Conservation (phyloP, 768 basidiomycete species). For the Boletus sensibilis region DNA sequence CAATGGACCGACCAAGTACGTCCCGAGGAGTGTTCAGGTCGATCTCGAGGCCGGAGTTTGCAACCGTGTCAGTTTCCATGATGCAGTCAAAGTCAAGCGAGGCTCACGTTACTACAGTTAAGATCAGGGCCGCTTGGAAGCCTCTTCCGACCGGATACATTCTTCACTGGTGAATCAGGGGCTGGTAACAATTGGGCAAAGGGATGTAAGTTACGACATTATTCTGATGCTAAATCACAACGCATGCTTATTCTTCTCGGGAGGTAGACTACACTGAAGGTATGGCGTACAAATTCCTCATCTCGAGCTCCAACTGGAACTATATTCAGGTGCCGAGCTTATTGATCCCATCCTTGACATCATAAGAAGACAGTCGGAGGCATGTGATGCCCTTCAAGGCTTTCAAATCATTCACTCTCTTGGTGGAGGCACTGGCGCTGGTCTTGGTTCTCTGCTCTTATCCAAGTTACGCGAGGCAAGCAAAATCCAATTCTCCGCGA, state of each 20-base stretch:
- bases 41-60: conserved; percentile 90
- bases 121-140: conserved; percentile 66
- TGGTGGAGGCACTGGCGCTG: conserved; percentile 89
- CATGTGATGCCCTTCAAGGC: conserved; percentile 85
- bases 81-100: background rate
- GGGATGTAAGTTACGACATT: conserved; percentile 61
- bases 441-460: conserved; percentile 76
- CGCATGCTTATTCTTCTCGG: conserved; percentile 20
- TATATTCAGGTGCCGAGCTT: conserved; percentile 75
- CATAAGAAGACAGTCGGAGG: conserved; percentile 77
- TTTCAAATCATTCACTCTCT: conserved; percentile 89
- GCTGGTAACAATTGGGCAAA: conserved; percentile 97
- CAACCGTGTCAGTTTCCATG: conserved; percentile 55
- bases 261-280: conserved; percentile 84
- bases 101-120: conserved; percentile 42
- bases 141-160: conserved; percentile 89
- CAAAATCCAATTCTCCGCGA: conserved; percentile 1
- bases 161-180: conserved; percentile 56
- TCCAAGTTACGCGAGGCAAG: conserved; percentile 78
- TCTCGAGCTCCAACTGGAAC: background rate
- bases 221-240: conserved; percentile 1
- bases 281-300: conserved; percentile 25
- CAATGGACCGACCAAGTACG: conserved; percentile 62
- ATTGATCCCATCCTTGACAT: conserved; percentile 83
- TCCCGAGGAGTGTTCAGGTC: conserved; percentile 86